Evolutionary conservation across 2,329 filamentous ascomycete genomes (phyloP).

Genomic region (Pezizomycotina sp.): DNA sequence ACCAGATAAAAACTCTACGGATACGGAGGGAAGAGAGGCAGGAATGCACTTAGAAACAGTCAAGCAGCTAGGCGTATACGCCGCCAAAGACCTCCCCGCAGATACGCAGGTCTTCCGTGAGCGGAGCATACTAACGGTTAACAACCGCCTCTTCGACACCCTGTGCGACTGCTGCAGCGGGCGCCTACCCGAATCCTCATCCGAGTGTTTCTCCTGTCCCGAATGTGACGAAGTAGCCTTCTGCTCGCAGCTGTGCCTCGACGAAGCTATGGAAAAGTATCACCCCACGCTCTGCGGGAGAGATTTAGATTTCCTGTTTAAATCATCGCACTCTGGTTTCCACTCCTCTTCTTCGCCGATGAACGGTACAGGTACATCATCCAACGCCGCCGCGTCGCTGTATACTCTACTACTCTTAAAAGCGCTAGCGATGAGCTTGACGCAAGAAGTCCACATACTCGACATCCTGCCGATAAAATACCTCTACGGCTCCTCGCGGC

Average conservation of each 20-base stretch:
- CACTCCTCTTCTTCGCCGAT: constrained; percentile 4
- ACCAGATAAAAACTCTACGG: constrained; percentile 25
- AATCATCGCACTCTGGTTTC: constrained; percentile 40
- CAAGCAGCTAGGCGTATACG: constrained; percentile 78
- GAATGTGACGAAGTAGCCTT: constrained; percentile 52
- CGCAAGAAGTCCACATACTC: constrained; percentile 45
- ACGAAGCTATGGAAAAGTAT: constrained; percentile 42
- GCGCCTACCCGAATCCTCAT: constrained; percentile 44
- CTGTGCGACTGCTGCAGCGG: constrained; percentile 76
- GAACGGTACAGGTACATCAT: constrained; percentile 12
- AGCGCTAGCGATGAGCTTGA: constrained; percentile 45
- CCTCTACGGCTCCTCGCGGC: constrained; percentile 48
- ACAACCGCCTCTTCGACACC: constrained; percentile 70
- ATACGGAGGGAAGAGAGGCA: constrained; percentile 10
- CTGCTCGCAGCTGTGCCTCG: constrained; percentile 44
- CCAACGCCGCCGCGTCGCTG: constrained; percentile 31
- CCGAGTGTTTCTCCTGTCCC: constrained; percentile 35
- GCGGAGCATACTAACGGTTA: constrained; percentile 72
- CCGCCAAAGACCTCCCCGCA: constrained; percentile 59
- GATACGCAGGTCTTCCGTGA: constrained; percentile 66
- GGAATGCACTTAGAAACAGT: constrained; percentile 25
- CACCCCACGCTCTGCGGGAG: constrained; percentile 51
- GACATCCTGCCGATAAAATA: constrained; percentile 49
- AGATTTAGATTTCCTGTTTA: constrained; percentile 48
- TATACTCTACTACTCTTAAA: constrained; percentile 48